Base-by-base conservation (phyloP, 805 yeast genomes). In the Candida alai region DNA sequence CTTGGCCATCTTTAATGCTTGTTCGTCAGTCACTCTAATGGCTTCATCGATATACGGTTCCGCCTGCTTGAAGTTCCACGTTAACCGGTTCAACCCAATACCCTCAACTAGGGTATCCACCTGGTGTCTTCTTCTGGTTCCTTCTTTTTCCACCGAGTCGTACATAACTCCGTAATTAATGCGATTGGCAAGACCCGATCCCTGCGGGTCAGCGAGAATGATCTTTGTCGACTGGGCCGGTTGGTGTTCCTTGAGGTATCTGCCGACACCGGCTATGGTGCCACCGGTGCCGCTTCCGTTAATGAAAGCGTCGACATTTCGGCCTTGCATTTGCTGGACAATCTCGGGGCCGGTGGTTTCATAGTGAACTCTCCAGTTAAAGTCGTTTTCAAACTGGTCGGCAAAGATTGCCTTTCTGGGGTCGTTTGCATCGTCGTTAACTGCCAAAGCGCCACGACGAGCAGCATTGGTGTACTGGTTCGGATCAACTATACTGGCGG, bases 231-330 rank as follows among this genome's bases (percentile, higher is more conserved):
- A 30, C 17, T 26, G 14, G 9, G 19, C 28, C 0, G 65, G 52
- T 12, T 65, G 35, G 68, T 75, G 49, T 80, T 86, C 33, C 93
- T 84, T 84, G 45, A 90, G 65, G 58, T 68, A 93, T 39, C 69
- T 72, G 1, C 95, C 76, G 10, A 88, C 90, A 19, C 98, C 98
- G 4, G 95, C 70, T 31, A 90, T 87, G 1, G 98, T 93, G 24
- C 98, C 98, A 56, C 95, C 98, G 0, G 98, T 90, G 8, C 98
- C 98, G 21, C 95, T 84, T 0, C 97, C 97, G 2, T 90, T 74
- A 26, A 93, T 78, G 54, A 90, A 88, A 31, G 70, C 79, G 53
- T 87, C 94, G 6, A 90, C 49, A 2, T 62, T 43, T 10, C 79
- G 78, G 7, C 72, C 63, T 5, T 28, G 23, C 65, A 81, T 69